Evolutionary conservation across 23 red algal genomes (phyloP).

Genomic region (Rhodosorus marinus): DNA sequence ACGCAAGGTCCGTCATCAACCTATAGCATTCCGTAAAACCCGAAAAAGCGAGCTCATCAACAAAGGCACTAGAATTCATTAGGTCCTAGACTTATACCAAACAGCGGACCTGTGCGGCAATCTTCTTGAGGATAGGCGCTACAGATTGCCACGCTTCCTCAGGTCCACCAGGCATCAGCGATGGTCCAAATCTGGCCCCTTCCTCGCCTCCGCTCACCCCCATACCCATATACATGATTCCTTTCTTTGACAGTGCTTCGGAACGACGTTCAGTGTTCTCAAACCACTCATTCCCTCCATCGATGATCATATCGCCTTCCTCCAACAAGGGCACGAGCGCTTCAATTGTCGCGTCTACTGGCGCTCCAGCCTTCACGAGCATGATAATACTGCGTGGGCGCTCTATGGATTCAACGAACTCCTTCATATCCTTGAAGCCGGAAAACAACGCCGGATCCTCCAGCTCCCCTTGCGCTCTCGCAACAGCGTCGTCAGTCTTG

Average conservation of each 20-base stretch:
- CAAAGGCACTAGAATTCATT: no score
- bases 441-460: conserved; percentile 9
- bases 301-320: conserved; percentile 88
- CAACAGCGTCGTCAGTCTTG: conserved; percentile 52
- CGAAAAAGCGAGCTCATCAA: no score
- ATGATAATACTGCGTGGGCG: conserved; percentile 79
- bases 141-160: conserved; percentile 25
- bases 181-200: conserved; percentile 85
- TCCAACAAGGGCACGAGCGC: conserved; percentile 40
- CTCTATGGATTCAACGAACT: conserved; percentile 31
- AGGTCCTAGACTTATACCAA: no score
- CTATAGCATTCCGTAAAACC: no score
- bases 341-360: conserved; percentile 71
- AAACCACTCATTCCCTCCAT: conserved; percentile 90
- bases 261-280: conserved; percentile 71
- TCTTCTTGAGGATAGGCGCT: conserved; percentile 38
- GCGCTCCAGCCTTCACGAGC: conserved; percentile 80
- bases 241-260: conserved; percentile 30
- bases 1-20: conserved; percentile 91
- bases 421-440: conserved; percentile 40
- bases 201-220: conserved; percentile 93
- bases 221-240: conserved; percentile 84
- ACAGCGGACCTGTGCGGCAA: conserved; percentile 78
- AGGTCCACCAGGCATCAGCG: conserved; percentile 88
- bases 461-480: conserved; percentile 16